These are phyloP conservation scores for Neolentinus lepideus DNA, from an alignment of 1,284 basidiomycete species.

Conservation along the genomic window DNA sequence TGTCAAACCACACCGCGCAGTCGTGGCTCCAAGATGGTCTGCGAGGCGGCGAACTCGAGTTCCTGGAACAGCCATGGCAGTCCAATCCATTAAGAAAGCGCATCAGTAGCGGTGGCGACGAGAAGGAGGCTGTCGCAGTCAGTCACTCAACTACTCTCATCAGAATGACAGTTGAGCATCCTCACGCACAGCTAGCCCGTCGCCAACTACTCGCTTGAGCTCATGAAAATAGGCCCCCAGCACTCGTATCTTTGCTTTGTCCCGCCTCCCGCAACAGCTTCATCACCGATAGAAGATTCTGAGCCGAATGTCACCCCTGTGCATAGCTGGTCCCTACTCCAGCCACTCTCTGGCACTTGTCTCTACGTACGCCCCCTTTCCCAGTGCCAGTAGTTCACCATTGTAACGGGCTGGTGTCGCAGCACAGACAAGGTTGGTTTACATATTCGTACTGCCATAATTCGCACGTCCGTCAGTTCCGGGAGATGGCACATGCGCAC, in stretches of 20 bases:
- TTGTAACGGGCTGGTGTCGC: constrained; percentile 8
- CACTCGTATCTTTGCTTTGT: constrained; percentile 70
- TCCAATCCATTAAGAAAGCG: constrained; percentile 35
- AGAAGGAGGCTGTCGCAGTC: neutral
- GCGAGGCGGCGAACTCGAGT: constrained; percentile 66
- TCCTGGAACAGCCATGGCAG: constrained; percentile 53
- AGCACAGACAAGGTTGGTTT: constrained; percentile 90
- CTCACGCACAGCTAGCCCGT: constrained; percentile 15
- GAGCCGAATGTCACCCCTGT: constrained; percentile 55
- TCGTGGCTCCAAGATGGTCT: constrained; percentile 66
- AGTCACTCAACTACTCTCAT: neutral
- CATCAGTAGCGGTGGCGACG: constrained; percentile 45
- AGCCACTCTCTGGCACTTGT: constrained; percentile 68
- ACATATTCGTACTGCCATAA: constrained; percentile 95
- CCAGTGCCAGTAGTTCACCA: constrained; percentile 10
- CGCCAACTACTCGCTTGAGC: constrained; percentile 41
- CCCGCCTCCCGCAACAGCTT: constrained; percentile 46
- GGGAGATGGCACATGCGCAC: constrained; percentile 54
- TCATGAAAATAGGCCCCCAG: constrained; percentile 62
- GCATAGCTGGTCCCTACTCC: constrained; percentile 73
- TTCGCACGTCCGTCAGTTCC: constrained; percentile 85
- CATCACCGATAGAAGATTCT: constrained; percentile 39
- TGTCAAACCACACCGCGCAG: constrained; percentile 67
- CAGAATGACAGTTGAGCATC: neutral
- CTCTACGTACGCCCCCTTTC: constrained; percentile 58